phyloP scores from a whole-genome alignment of 2,329 filamentous ascomycete species.

The Clarireedia monteithiana region DNA sequence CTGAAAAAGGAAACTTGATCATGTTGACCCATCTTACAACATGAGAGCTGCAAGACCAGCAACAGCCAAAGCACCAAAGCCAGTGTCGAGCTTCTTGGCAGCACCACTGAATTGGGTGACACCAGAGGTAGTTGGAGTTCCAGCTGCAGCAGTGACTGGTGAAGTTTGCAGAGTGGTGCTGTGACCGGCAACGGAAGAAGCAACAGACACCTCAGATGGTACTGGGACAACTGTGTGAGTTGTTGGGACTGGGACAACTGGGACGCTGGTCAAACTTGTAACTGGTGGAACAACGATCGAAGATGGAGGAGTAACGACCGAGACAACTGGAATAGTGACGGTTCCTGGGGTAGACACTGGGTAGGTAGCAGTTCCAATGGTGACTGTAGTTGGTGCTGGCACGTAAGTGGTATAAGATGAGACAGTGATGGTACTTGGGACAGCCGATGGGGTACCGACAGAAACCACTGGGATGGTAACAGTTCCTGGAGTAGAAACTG shows the following conservation, averaged over 20 bases:
- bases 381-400: constrained; percentile 12
- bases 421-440: constrained; percentile 1
- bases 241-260: neutral
- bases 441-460: neutral
- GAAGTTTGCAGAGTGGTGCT: neutral
- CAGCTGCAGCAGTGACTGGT: neutral
- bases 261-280: neutral
- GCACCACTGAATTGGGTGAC: constrained; percentile 16
- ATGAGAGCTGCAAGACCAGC: constrained; percentile 22
- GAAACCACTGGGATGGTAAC: constrained; percentile 10
- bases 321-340: constrained; percentile 13
- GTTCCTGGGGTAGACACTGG: constrained; percentile 12
- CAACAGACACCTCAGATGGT: neutral
- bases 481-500: constrained; percentile 11
- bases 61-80: constrained; percentile 18
- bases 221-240: neutral
- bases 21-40: constrained; percentile 16
- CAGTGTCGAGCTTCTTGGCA: constrained; percentile 15
- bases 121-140: constrained; percentile 5
- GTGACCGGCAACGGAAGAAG: too few species aligned
- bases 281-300: neutral
- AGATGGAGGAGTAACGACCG: neutral
- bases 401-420: constrained; percentile 5
- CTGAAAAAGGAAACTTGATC: constrained; percentile 5
- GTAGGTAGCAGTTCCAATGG: constrained; percentile 18